Base-by-base conservation (phyloP, 148 eudicot species). In the Camellia sinensis region DNA sequence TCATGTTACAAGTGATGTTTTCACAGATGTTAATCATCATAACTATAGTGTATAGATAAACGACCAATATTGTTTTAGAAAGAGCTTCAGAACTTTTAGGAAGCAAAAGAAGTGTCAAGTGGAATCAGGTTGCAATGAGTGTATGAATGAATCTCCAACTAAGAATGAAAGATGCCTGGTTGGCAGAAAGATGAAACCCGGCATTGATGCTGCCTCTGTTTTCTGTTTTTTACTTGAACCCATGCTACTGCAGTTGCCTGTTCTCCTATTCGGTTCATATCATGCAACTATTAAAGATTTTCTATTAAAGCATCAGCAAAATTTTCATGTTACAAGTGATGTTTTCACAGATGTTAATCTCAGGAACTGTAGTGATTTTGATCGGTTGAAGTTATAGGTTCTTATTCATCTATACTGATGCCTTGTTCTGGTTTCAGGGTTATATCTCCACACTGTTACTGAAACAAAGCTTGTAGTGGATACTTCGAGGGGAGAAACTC, bases 391-490 rank as follows among this genome's bases (percentile, higher is more conserved):
- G 74, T 75, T 60, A 40, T 59, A 64, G 8, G 48, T 65, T 14
- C 71, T 43, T 52, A 50, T 81, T 75, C 79, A 61, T 41, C 41
- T 18, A 60, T 72, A 40, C 75, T 71, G 17, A 52, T 50, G 41
- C 13, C 12, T 40, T 63, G 70, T 71, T 78, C 61, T 74, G 77
- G 18, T 68, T 86, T 87, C 92, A 96, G 99, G 88, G 74, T 80
- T 89, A 44, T 96, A 93, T 68, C 88, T 94, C 52, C 87, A 86
- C 76, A 88, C 89, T 45, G 85, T 80, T 56, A 91, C 91, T 7
- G 97, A 92, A 78, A 87, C 98, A 45, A 89, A 89, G 76, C 98
- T 96, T 79, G 85, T 91, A 46, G 99, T 96, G 29, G 99, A 96
- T 79, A 92, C 97, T 52, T 87, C 99, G 64, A 90, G 99, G 82